A percentile compares a stretch with the other conserved stretches of the same genome.
Conservation (phyloP, 371 early-diverging fungal genomes). For the Apophysomyces variabilis region DNA sequence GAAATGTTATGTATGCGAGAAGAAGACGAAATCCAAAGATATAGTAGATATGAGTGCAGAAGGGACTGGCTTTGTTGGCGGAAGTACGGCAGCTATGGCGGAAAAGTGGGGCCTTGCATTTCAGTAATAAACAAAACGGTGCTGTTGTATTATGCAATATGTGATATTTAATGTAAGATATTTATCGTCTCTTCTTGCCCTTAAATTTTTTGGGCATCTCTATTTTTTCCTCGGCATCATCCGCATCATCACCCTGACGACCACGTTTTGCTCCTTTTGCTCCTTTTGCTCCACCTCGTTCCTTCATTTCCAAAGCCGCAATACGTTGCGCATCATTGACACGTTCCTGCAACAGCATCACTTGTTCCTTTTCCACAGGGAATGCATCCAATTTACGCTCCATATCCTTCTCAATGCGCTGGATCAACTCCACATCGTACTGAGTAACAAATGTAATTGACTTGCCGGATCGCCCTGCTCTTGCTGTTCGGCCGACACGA, state of each 20-base stretch:
- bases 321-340: slow-evolving; percentile 90
- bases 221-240: slow-evolving; percentile 51
- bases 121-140: slow-evolving; percentile 48
- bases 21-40: slow-evolving; percentile 71
- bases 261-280: slow-evolving; percentile 60
- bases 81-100: slow-evolving; percentile 78
- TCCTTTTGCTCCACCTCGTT: slow-evolving; percentile 57
- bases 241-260: slow-evolving; percentile 55
- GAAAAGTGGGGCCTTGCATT: slow-evolving; percentile 80
- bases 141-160: too few species aligned
- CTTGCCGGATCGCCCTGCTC: slow-evolving; percentile 93
- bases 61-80: slow-evolving; percentile 87
- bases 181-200: slow-evolving; percentile 15
- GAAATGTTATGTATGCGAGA: slow-evolving; percentile 85
- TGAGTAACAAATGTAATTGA: slow-evolving; percentile 97
- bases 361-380: slow-evolving; percentile 83
- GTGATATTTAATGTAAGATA: background rate
- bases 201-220: slow-evolving; percentile 31
- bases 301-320: slow-evolving; percentile 75
- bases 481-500: slow-evolving; percentile 97
- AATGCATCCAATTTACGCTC: slow-evolving; percentile 85
- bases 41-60: slow-evolving; percentile 79
- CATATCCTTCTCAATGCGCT: slow-evolving; percentile 91
- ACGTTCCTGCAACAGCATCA: slow-evolving; percentile 90
- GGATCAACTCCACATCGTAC: slow-evolving; percentile 94